Evolutionary conservation across 2,329 filamentous ascomycete genomes (phyloP).

Genomic region (Alternaria triticimaculans): DNA sequence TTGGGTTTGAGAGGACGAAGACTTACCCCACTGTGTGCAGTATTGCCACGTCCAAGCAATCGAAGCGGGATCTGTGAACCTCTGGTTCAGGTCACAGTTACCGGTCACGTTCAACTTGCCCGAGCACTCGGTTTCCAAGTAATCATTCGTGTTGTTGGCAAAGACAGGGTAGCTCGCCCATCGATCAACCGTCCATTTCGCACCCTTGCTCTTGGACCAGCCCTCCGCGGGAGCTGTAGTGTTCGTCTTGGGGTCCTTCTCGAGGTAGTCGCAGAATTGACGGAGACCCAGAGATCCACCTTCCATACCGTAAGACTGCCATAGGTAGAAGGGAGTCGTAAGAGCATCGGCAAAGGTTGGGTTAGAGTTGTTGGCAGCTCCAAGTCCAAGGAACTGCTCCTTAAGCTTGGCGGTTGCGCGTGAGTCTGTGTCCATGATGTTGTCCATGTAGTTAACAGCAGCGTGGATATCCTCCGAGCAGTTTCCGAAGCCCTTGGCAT

Average conservation of each 20-base stretch:
- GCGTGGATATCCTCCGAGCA: conserved; percentile 59
- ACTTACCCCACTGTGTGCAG: conserved; percentile 59
- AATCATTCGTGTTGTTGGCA: conserved; percentile 47
- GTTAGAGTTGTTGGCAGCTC: conserved; percentile 55
- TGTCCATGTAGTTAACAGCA: conserved; percentile 58
- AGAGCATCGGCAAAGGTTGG: conserved; percentile 57
- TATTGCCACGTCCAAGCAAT: conserved; percentile 61
- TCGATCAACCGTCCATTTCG: conserved; percentile 50
- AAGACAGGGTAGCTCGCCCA: conserved; percentile 53
- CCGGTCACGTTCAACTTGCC: conserved; percentile 30
- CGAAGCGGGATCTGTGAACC: conserved; percentile 42
- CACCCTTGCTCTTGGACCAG: conserved; percentile 51
- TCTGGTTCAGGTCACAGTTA: conserved; percentile 49
- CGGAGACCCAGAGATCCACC: conserved; percentile 44
- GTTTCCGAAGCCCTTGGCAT: conserved; percentile 51
- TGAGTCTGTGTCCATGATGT: conserved; percentile 47
- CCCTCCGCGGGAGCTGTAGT: conserved; percentile 49
- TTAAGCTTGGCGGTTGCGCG: conserved; percentile 53
- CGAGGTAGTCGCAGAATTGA: conserved; percentile 56
- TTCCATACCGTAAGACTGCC: conserved; percentile 54
- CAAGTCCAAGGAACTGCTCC: conserved; percentile 56
- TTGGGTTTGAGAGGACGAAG: neutral
- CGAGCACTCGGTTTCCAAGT: conserved; percentile 52
- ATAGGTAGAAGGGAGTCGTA: conserved; percentile 49
- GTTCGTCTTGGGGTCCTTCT: conserved; percentile 50